Conservation (phyloP, 2,329 filamentous ascomycete species). For the Aureobasidium uvarum region DNA sequence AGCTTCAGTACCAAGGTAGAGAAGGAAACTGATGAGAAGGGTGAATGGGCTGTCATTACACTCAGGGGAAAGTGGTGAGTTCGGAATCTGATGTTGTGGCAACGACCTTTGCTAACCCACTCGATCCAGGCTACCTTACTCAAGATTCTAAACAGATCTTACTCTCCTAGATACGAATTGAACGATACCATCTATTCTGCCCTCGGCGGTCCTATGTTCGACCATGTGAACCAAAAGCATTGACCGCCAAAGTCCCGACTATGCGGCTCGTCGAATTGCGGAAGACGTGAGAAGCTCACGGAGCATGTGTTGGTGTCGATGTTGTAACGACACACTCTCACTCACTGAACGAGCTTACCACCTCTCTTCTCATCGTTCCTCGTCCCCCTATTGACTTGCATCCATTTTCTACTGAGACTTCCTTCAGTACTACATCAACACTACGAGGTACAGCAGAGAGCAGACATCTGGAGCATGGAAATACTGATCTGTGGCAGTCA, state of each 20-base stretch:
- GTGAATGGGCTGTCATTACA: slow-evolving; percentile 83
- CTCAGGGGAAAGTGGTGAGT: slow-evolving; percentile 77
- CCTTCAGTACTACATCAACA: not conserved
- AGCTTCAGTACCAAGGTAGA: slow-evolving; percentile 87
- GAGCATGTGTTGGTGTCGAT: not conserved
- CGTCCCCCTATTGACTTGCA: not conserved
- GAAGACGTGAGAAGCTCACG: not conserved
- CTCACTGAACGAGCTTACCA: not conserved
- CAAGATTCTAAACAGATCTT: slow-evolving; percentile 44
- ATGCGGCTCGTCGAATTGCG: not conserved
- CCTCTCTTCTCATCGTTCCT: not conserved
- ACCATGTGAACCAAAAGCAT: slow-evolving; percentile 2
- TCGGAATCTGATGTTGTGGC: not conserved
- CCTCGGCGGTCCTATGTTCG: not conserved
- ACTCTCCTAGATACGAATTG: slow-evolving; percentile 14
- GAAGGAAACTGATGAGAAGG: slow-evolving; percentile 85
- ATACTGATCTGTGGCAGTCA: not conserved
- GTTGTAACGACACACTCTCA: not conserved
- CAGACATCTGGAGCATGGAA: too few species aligned
- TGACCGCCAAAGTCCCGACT: not conserved
- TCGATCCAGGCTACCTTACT: slow-evolving; percentile 48
- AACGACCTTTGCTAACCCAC: not conserved
- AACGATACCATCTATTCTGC: not conserved
- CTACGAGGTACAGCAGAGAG: not conserved
- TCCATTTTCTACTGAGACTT: not conserved